These are phyloP conservation scores for Postia placenta DNA, from an alignment of 768 basidiomycete species.

Conservation along the genomic window DNA sequence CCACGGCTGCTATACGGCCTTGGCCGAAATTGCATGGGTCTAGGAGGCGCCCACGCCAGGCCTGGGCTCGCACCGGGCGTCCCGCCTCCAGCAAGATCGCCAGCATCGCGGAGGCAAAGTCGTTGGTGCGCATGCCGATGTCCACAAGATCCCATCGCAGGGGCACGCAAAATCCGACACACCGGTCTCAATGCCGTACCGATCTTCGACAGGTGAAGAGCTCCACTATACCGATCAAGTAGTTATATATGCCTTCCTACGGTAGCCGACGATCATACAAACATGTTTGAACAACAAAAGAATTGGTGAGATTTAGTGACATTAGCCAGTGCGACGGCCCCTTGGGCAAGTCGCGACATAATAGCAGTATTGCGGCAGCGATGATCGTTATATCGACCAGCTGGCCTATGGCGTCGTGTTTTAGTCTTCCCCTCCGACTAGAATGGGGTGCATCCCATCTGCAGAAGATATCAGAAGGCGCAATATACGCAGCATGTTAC, in stretches of 20 bases:
- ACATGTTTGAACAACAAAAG: neutral
- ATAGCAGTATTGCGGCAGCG: too few relatives aligned
- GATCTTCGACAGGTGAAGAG: too few relatives aligned
- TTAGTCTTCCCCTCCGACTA: too few relatives aligned
- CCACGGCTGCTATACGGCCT: conserved; percentile 48
- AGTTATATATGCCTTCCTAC: neutral
- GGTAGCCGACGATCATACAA: neutral
- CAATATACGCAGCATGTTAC: conserved; percentile 16
- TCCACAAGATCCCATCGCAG: neutral
- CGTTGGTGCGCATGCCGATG: neutral
- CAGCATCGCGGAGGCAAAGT: neutral
- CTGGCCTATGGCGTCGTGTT: too few relatives aligned
- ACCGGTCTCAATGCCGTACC: neutral
- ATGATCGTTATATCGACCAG: too few relatives aligned
- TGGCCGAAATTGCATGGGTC: neutral
- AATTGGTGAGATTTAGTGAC: too few relatives aligned
- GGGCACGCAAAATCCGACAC: neutral
- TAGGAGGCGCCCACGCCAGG: too few relatives aligned
- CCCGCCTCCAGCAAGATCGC: too few relatives aligned
- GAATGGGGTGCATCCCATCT: conserved; percentile 40
- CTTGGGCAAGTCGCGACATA: too few relatives aligned
- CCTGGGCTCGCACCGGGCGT: too few relatives aligned
- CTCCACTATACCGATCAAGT: too few relatives aligned
- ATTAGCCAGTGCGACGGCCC: too few relatives aligned
- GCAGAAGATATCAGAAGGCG: neutral